These are phyloP conservation scores for Neurospora hispaniola DNA, from an alignment of 495 filamentous ascomycete genomes.

Conservation along the genomic window DNA sequence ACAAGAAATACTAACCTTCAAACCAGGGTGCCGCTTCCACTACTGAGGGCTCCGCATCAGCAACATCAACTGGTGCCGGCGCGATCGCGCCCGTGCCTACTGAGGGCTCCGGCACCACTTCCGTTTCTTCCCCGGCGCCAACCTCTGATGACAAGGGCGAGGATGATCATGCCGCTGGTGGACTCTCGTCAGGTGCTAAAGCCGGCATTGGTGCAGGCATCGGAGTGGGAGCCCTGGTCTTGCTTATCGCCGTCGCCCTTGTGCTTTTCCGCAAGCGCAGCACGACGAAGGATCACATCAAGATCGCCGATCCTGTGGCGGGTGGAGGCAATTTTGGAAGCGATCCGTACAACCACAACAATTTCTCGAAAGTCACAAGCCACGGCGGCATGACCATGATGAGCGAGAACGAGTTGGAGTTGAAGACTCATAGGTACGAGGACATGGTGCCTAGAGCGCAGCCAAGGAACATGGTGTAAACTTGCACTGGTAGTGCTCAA, in stretches of 20 bases:
- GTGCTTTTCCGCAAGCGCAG: conserved; percentile 24
- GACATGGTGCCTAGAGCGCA: conserved; percentile 33
- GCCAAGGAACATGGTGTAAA: conserved; percentile 36
- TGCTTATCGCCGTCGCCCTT: conserved; percentile 17
- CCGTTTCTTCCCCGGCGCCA: conserved; percentile 8
- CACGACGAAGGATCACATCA: conserved; percentile 15
- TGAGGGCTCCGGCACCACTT: conserved; percentile 2
- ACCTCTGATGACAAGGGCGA: not conserved
- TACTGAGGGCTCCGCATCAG: not conserved
- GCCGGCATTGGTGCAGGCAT: conserved; percentile 35
- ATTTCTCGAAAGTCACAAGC: conserved; percentile 17
- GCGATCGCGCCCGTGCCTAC: conserved; percentile 3
- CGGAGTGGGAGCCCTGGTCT: conserved; percentile 20
- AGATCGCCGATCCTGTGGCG: conserved; percentile 36
- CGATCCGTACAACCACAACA: conserved; percentile 21
- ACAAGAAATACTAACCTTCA: not conserved
- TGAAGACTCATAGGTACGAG: conserved; percentile 34
- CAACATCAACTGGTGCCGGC: conserved; percentile 5
- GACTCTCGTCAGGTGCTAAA: conserved; percentile 26
- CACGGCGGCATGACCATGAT: not conserved
- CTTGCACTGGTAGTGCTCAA: not conserved
- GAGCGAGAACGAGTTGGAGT: conserved; percentile 24
- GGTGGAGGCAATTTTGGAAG: conserved; percentile 17
- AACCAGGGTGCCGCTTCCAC: not conserved
- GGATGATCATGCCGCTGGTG: not conserved